These are phyloP conservation scores for Triticum urartu DNA, from an alignment of 176 grass and related monocot genomes.

Conservation along the genomic window DNA sequence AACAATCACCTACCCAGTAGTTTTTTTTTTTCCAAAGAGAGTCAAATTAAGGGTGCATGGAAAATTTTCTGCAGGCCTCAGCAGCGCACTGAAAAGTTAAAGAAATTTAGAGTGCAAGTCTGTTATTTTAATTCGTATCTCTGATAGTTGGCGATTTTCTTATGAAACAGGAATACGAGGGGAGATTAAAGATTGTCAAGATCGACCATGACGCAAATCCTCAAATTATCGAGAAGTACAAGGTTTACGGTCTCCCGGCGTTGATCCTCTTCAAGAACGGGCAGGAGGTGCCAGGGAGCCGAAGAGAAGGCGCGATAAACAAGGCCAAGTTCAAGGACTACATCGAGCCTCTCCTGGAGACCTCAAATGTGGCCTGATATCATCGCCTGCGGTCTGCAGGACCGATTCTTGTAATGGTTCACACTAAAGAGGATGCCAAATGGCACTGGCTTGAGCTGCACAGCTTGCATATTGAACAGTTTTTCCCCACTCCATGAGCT, in stretches of 20 bases:
- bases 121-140: not conserved
- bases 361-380: conserved; percentile 40
- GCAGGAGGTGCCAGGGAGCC: conserved; percentile 75
- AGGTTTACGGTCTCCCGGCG: conserved; percentile 77
- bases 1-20: not conserved
- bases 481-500: not conserved
- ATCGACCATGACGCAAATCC: conserved; percentile 90
- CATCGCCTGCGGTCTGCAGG: not conserved
- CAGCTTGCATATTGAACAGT: not conserved
- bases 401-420: not conserved
- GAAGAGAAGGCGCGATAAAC: conserved; percentile 82
- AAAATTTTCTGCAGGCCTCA: too few relatives aligned
- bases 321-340: conserved; percentile 89
- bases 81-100: too few relatives aligned
- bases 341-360: conserved; percentile 50
- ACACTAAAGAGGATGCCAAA: not conserved
- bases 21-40: too few relatives aligned
- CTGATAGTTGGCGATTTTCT: not conserved
- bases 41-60: too few relatives aligned
- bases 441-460: not conserved
- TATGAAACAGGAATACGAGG: conserved; percentile 63
- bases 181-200: conserved; percentile 79
- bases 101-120: not conserved
- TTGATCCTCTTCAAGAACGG: conserved; percentile 94
- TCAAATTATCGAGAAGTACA: conserved; percentile 72